phyloP scores from a whole-genome alignment of 176 grass and related monocot genomes.

The Oryza meyeriana region DNA sequence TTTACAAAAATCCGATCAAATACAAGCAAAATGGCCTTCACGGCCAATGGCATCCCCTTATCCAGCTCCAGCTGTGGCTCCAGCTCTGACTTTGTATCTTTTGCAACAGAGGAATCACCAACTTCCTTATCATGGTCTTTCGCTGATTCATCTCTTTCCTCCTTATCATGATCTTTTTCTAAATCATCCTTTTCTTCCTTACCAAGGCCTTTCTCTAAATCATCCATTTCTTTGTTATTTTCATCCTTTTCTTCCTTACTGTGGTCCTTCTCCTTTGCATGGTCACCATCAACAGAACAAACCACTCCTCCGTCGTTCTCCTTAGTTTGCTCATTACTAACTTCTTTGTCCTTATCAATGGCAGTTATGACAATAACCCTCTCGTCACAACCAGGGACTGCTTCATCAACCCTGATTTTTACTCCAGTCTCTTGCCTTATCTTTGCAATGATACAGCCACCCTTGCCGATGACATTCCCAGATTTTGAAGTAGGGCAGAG shows the following conservation, averaged over 20 bases:
- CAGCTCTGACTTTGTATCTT: constrained; percentile 31
- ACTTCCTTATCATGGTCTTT: constrained; percentile 27
- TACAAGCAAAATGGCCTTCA: constrained; percentile 65
- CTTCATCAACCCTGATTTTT: constrained; percentile 70
- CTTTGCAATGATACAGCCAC: constrained; percentile 65
- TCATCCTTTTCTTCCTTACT: constrained; percentile 33
- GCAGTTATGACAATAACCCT: constrained; percentile 70
- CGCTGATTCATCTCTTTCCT: constrained; percentile 26
- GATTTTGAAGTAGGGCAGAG: constrained; percentile 77
- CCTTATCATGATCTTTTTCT: constrained; percentile 30
- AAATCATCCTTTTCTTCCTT: constrained; percentile 26
- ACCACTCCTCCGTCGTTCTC: constrained; percentile 17
- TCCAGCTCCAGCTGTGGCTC: constrained; percentile 24
- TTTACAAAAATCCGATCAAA: constrained; percentile 73
- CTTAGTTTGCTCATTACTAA: constrained; percentile 25
- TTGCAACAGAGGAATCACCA: constrained; percentile 18
- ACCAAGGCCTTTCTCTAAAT: not conserved
- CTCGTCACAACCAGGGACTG: constrained; percentile 60
- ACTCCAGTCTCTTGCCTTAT: constrained; percentile 73
- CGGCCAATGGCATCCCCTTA: constrained; percentile 37
- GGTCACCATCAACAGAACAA: constrained; percentile 24
- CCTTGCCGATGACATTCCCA: constrained; percentile 84
- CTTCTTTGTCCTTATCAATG: constrained; percentile 39
- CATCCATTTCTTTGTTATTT: constrained; percentile 28
- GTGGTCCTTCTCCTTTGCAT: constrained; percentile 27